Evolutionary conservation across 768 basidiomycete genomes (phyloP), one percentile per base, ranked within the genome.

Genomic region (Psilocybe tampanensis): DNA sequence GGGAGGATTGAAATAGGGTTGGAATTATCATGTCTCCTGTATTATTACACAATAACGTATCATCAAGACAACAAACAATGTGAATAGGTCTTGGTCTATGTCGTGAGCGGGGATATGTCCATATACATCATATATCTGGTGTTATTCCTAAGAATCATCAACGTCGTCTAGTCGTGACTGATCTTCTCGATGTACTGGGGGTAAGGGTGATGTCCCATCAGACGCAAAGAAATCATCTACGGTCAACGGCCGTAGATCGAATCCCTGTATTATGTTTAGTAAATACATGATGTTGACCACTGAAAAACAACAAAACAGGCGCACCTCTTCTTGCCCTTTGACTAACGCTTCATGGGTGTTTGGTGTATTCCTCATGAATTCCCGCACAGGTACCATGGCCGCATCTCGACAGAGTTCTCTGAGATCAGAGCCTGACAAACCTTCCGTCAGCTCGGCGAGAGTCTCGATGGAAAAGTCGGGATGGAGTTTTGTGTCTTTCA

Each of bases 381-480:
- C 94, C 23, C 92, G 84, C 19, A 95, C 89, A 5, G 94, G 93
- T 1, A 87, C 83, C 94, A 98, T 96, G 0, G 93, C 95, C 1
- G 96, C 95, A 63, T 87, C 94, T 52, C 96, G 81, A 70, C 95
- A 98, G 13, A 95, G 77, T 73, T 99, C 96, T 64, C 88, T 85
- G 52, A 98, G 74, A 70, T 98, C 96, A 2, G 94, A 94, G 3
- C 96, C 95, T 1, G 94, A 95, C 22, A 86, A 75, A 1, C 92
- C 90, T 19, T 85, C 84, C 1, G 94, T 84, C 29, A 80, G 77
- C 17, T 78, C 72, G 2, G 93, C 94, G 3, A 99, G 81, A 1
- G 67, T 47, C 8, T 78, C 70, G 17, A 95, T 65, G 0, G 84
- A 76, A 67, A 97, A 88, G 2, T 76, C 72, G 0, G 86, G 74